These are phyloP conservation scores for Jatropha curcas DNA, from an alignment of 345 rosid genomes.

Conservation along the genomic window DNA sequence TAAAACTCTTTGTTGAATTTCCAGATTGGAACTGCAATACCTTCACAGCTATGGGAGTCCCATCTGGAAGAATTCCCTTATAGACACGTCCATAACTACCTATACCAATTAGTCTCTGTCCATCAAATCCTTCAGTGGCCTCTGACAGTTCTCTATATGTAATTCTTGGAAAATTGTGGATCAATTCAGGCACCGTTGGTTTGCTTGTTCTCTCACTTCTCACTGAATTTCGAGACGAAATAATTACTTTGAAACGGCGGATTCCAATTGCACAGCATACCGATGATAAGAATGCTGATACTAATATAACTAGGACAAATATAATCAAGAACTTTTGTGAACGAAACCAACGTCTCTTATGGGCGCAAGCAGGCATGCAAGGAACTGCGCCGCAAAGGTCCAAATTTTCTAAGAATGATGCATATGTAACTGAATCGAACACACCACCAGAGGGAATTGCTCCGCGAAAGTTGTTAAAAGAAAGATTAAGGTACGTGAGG, in stretches of 20 bases:
- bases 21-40: slow-evolving; percentile 48
- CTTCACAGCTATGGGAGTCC: slow-evolving; percentile 49
- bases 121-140: slow-evolving; percentile 49
- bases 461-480: slow-evolving; percentile 49
- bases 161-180: slow-evolving; percentile 48
- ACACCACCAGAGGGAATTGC: slow-evolving; percentile 48
- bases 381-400: slow-evolving; percentile 39
- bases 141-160: slow-evolving; percentile 50
- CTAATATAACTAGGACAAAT: slow-evolving; percentile 26
- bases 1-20: slow-evolving; percentile 53
- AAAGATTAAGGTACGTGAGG: slow-evolving; percentile 50
- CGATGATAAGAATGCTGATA: slow-evolving; percentile 28
- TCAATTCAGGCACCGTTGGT: slow-evolving; percentile 27
- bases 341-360: slow-evolving; percentile 29
- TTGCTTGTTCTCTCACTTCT: slow-evolving; percentile 16
- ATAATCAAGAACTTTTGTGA: slow-evolving; percentile 32
- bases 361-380: slow-evolving; percentile 32
- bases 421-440: slow-evolving; percentile 35
- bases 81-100: slow-evolving; percentile 55
- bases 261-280: slow-evolving; percentile 36
- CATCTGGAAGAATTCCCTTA: slow-evolving; percentile 51
- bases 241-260: slow-evolving; percentile 22
- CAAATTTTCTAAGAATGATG: slow-evolving; percentile 46
- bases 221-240: slow-evolving; percentile 25
- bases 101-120: slow-evolving; percentile 41